phyloP scores from a whole-genome alignment of 2,329 filamentous ascomycete genomes.

The Byssothecium circinans region DNA sequence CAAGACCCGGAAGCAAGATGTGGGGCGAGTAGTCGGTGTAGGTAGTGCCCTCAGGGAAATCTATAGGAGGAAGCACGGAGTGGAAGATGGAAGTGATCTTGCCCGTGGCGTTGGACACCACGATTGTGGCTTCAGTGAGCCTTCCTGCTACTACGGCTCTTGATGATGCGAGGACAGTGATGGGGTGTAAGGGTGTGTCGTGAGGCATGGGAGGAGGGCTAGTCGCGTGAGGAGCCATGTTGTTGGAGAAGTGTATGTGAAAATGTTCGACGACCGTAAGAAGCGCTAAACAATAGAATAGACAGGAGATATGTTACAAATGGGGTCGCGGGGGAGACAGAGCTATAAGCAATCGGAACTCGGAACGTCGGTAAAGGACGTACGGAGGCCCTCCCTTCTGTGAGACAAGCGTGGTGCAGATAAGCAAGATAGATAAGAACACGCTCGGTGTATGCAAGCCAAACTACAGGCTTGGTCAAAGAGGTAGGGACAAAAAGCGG shows the following conservation, averaged over 20 bases:
- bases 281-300: conserved; percentile 10
- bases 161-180: conserved; percentile 80
- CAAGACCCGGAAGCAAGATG: conserved; percentile 84
- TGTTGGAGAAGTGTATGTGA: conserved; percentile 16
- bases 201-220: conserved; percentile 33
- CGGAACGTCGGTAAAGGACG: conserved; percentile 19
- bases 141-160: conserved; percentile 77
- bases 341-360: conserved; percentile 22
- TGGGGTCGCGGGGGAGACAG: conserved; percentile 13
- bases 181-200: conserved; percentile 43
- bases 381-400: no score
- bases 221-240: conserved; percentile 45
- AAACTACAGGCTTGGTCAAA: conserved; percentile 14
- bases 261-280: conserved; percentile 2
- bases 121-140: conserved; percentile 80
- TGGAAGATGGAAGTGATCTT: conserved; percentile 80
- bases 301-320: background rate
- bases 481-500: conserved; percentile 7
- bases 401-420: conserved; percentile 20
- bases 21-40: conserved; percentile 86
- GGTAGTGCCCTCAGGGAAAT: conserved; percentile 70
- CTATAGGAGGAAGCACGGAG: conserved; percentile 70
- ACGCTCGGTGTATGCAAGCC: conserved; percentile 17
- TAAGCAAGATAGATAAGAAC: conserved; percentile 38
- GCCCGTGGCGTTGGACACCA: conserved; percentile 75